Base-by-base conservation (phyloP, 73 alveolate genomes). In the Paramecium pentaurelia region DNA sequence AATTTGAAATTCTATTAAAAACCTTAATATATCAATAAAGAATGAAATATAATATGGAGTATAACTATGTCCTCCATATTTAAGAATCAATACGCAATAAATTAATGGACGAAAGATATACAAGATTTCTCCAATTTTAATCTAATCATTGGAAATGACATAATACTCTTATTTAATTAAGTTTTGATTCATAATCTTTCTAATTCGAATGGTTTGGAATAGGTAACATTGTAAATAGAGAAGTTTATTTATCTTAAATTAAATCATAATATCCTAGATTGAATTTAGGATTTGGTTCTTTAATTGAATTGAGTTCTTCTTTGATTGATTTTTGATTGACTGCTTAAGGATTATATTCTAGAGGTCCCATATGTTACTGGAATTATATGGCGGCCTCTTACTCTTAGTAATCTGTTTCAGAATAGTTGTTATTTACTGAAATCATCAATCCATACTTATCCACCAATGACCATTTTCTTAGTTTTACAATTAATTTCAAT, bases 91-190 rank as follows among this genome's bases (percentile, higher is more conserved):
- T 12, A 18, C 36, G 3, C 88, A 75, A 75, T 75, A 75, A 12
- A 75, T 42, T 38, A 75, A 14, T 42, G 88, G 88, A 30, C 88
- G 38, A 30, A 75, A 38, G 60, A 75, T 68, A 75, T 75, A 40
- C 18, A 75, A 14, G 20, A 75, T 9, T 75, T 75, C 88, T 16
- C 88, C 88, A 11, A 75, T 25, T 38, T 38, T 37, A 37, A 75
- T 75, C 60, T 75, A 64, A 32, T 64, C 70, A 16, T 28, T 64
- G 84, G n/a, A 64, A 25, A 28, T 64, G 4, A 12, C 22, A 54
- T 16, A 4, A 12, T 64, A 64, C 84, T 64, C 84, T 64, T 2
- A 28, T 2, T 64, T 28, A 64, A 27, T 64, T 64, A 14, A 64
- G 38, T 75, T 75, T 75, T 25, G 58, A 42, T 38, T 75, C 12